phyloP scores from a whole-genome alignment of 2,329 filamentous ascomycete species.

The Elsinoe fawcettii region DNA sequence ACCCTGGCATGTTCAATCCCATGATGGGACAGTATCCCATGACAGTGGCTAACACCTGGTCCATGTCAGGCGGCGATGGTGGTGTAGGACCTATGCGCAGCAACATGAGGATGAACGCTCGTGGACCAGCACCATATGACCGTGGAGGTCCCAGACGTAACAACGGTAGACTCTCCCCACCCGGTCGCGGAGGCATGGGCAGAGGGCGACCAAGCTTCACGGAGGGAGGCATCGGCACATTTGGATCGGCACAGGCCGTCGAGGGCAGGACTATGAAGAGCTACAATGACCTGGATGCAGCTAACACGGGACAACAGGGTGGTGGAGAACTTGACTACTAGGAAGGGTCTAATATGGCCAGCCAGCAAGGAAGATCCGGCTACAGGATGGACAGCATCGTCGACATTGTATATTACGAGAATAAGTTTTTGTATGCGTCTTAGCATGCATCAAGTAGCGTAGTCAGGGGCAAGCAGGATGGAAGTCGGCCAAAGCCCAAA shows the following conservation, averaged over 20 bases:
- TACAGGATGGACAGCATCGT: neutral
- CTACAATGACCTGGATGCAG: slow-evolving; percentile 95
- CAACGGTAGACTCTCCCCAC: slow-evolving; percentile 41
- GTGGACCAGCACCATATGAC: slow-evolving; percentile 23
- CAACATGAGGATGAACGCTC: slow-evolving; percentile 20
- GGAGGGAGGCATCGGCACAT: slow-evolving; percentile 62
- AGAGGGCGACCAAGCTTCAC: slow-evolving; percentile 64
- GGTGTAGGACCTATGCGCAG: slow-evolving; percentile 37
- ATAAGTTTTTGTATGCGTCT: neutral
- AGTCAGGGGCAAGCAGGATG: neutral
- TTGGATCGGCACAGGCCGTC: slow-evolving; percentile 83
- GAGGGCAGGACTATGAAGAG: slow-evolving; percentile 90
- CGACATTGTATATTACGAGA: neutral
- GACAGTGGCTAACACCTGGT: slow-evolving; percentile 17
- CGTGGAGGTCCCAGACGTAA: slow-evolving; percentile 51
- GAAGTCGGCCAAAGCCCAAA: neutral
- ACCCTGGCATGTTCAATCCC: slow-evolving; percentile 18
- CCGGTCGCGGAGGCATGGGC: slow-evolving; percentile 43
- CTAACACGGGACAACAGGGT: slow-evolving; percentile 40
- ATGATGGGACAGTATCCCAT: slow-evolving; percentile 19
- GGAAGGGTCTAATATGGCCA: neutral
- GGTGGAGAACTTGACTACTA: slow-evolving; percentile 88
- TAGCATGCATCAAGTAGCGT: neutral
- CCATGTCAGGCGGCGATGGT: slow-evolving; percentile 25
- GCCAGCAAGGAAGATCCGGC: neutral